These are phyloP conservation scores for Astrephomene gubernaculifera DNA, from an alignment of 139 green algal species.

Conservation along the genomic window DNA sequence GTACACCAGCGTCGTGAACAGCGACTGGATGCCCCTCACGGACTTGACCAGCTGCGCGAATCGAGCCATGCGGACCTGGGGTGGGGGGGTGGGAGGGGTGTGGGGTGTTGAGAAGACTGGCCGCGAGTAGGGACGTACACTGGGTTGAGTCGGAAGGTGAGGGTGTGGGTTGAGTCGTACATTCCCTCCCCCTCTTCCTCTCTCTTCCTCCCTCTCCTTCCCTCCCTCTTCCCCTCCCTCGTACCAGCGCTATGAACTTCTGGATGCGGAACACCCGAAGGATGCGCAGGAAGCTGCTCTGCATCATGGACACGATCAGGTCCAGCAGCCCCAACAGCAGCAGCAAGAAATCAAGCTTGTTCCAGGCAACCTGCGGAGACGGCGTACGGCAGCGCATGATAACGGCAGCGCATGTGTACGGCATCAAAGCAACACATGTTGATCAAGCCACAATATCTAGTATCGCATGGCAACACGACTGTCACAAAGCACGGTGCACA, in stretches of 20 bases:
- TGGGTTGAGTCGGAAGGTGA: too few relatives aligned
- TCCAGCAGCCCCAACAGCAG: conserved; percentile 62
- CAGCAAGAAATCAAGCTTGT: conserved; percentile 84
- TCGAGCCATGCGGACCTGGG: conserved; percentile 11
- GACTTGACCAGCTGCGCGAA: conserved; percentile 35
- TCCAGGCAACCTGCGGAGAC: conserved; percentile 67
- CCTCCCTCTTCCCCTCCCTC: too few relatives aligned
- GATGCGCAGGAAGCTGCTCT: conserved; percentile 60
- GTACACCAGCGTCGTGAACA: conserved; percentile 82
- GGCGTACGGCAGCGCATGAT: too few relatives aligned
- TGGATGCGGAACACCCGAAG: conserved; percentile 64
- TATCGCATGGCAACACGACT: too few relatives aligned
- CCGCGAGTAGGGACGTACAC: too few relatives aligned
- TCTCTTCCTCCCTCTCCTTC: too few relatives aligned
- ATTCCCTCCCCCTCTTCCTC: too few relatives aligned
- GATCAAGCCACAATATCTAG: too few relatives aligned
- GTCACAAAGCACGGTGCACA: too few relatives aligned
- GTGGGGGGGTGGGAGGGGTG: background rate
- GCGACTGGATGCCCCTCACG: conserved; percentile 54
- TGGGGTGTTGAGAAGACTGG: background rate
- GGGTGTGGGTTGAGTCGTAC: too few relatives aligned
- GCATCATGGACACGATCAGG: conserved; percentile 53
- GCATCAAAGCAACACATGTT: too few relatives aligned
- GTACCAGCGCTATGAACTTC: conserved; percentile 70
- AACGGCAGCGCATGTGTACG: too few relatives aligned